Base-by-base conservation (phyloP, 768 basidiomycete species). In the Xanthoconium stramineum region DNA sequence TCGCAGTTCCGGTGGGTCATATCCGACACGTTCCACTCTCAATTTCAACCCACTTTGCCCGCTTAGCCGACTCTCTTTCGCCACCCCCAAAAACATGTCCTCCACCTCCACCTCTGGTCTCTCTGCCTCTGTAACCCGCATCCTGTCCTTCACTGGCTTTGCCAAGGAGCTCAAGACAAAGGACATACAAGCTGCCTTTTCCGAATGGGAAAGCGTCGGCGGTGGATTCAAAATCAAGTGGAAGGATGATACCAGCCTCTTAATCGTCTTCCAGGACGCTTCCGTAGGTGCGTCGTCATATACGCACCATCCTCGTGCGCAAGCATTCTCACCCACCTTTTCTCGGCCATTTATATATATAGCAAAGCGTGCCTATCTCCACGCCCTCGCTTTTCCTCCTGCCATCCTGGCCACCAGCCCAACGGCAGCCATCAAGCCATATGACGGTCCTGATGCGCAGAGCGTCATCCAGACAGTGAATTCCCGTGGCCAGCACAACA, bases 141-240 rank as follows among this genome's bases (percentile, higher is more conserved):
- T 99, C 69, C 86, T 99, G 65, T 87, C 81, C 66, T 78, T 99
- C 55, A 85, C 85, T n/a, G 91, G 94, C 63, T 99, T 99, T 70
- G 83, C 91, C 11, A 89, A 94, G 69, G 89, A 94, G 76, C 84
- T 99, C 66, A 99, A 98, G 79, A 99, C 97, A 50, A 88, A 93
- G 72, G 97, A 99, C 74, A 91, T 99, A 47, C 94, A 98, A 69
- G 69, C 80, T 42, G 89, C 93, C 44, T 97, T 98, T 72, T 78
- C 86, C 48, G 93, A 94, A 44, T 98, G 89, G 82, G 94, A 97
- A 65, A 80, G 75, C 57, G 77, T 86, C 50, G 83, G 79, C 54
- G 97, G 96, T 30, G 97, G 97, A 24, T 97, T 96, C 79, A 94
- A 95, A 81, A 95, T 99, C 71, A 99, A 99, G 72, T 99, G 97